Evolutionary conservation across 2,329 filamentous ascomycete species (phyloP).

Genomic region (Orbilia ellipsospora): DNA sequence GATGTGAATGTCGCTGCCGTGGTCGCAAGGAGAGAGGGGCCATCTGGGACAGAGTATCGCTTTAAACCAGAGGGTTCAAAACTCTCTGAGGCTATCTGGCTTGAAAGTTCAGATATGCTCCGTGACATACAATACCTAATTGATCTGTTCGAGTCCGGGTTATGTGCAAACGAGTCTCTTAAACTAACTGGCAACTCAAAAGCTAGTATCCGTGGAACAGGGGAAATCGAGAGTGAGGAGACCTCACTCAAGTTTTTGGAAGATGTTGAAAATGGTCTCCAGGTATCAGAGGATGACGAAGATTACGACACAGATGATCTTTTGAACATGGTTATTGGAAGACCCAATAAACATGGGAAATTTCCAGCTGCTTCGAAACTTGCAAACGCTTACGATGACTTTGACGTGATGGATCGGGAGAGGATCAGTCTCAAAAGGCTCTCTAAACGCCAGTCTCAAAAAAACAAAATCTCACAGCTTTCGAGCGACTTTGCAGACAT

Average conservation of each 20-base stretch:
- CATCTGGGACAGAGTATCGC: conserved; percentile 24
- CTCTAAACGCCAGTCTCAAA: conserved; percentile 71
- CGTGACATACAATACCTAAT: conserved; percentile 39
- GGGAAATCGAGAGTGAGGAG: too few relatives aligned
- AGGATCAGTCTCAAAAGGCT: conserved; percentile 71
- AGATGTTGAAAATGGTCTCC: too few relatives aligned
- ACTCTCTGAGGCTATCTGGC: conserved; percentile 34
- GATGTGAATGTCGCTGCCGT: conserved; percentile 23
- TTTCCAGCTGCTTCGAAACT: conserved; percentile 64
- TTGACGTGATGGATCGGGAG: conserved; percentile 88
- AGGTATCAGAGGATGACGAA: conserved; percentile 40
- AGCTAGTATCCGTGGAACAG: neutral
- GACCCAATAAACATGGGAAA: conserved; percentile 57
- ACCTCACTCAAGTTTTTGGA: too few relatives aligned
- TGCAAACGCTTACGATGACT: conserved; percentile 69
- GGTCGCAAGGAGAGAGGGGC: conserved; percentile 20
- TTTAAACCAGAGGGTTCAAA: conserved; percentile 46
- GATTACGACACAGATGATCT: conserved; percentile 67
- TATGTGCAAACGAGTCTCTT: conserved; percentile 6
- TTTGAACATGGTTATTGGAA: conserved; percentile 62
- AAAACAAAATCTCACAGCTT: conserved; percentile 63
- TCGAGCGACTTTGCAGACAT: conserved; percentile 62
- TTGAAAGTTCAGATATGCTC: conserved; percentile 36
- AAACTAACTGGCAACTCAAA: conserved; percentile 21
- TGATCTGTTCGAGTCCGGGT: conserved; percentile 37